A percentile compares a stretch with the other conserved stretches of the same genome.
phyloP scores from a whole-genome alignment of 2,329 filamentous ascomycete species.

The Penicillium sp. region DNA sequence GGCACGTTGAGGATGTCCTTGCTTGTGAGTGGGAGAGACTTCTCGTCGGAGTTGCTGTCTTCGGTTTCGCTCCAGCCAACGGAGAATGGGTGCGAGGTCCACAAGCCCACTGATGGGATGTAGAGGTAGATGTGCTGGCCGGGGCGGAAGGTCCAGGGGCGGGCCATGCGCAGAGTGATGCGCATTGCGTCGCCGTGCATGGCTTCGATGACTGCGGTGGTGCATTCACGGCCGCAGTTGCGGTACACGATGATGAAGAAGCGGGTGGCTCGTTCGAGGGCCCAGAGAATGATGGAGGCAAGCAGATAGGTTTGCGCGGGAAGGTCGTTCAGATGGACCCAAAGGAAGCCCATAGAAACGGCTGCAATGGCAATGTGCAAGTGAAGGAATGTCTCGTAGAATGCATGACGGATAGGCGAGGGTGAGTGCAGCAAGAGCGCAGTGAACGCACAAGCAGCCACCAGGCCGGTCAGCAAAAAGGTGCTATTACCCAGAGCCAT shows the following conservation, averaged over 20 bases:
- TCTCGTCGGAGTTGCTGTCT: conserved; percentile 41
- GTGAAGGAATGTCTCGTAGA: conserved; percentile 90
- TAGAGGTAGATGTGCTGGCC: conserved; percentile 69
- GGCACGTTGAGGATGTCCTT: too few relatives aligned
- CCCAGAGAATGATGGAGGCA: conserved; percentile 68
- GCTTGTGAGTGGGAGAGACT: too few relatives aligned
- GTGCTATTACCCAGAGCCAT: conserved; percentile 24
- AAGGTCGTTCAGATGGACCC: conserved; percentile 64
- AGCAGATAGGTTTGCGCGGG: conserved; percentile 68
- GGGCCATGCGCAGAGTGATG: conserved; percentile 61
- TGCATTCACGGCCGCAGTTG: conserved; percentile 53
- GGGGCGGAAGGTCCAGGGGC: conserved; percentile 56
- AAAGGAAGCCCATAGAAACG: conserved; percentile 61
- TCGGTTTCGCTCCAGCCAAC: conserved; percentile 63
- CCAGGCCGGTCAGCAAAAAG: conserved; percentile 37
- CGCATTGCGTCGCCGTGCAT: conserved; percentile 62
- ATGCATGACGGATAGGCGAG: conserved; percentile 70
- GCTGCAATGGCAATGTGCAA: conserved; percentile 69
- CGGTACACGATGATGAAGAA: conserved; percentile 56
- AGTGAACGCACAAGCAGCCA: conserved; percentile 49
- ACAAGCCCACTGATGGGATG: conserved; percentile 56
- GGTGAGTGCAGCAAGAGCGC: conserved; percentile 61
- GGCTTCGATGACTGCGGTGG: conserved; percentile 58
- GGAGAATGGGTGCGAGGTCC: conserved; percentile 71
- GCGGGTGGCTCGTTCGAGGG: conserved; percentile 59